phyloP scores from a whole-genome alignment of 1,284 basidiomycete species.

The Cryptococcus sp. region DNA sequence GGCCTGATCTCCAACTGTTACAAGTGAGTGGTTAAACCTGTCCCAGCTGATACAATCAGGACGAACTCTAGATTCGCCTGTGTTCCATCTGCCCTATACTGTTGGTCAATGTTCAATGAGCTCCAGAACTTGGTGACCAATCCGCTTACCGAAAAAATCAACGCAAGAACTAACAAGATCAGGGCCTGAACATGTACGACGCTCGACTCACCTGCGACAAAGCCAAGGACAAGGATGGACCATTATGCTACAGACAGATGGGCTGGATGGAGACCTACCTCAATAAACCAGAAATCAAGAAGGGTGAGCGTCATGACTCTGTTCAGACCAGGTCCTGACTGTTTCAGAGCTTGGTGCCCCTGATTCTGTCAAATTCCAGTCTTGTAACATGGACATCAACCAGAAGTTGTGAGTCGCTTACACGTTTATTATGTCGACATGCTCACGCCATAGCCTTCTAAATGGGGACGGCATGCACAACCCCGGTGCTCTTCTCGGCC shows the following conservation, averaged over 20 bases:
- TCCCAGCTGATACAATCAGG: slow-evolving; percentile 14
- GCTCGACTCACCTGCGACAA: slow-evolving; percentile 71
- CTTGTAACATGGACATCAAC: slow-evolving; percentile 56
- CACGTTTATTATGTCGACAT: slow-evolving; percentile 13
- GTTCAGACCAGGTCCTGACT: background rate
- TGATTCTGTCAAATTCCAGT: slow-evolving; percentile 57
- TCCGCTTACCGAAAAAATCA: too few species aligned
- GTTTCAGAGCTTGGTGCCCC: slow-evolving; percentile 63
- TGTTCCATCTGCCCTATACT: slow-evolving; percentile 52
- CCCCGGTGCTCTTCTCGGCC: slow-evolving; percentile 65
- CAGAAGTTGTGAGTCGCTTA: slow-evolving; percentile 35
- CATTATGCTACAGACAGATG: slow-evolving; percentile 71
- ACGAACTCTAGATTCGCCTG: slow-evolving; percentile 53
- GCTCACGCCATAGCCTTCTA: slow-evolving; percentile 45
- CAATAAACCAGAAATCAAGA: slow-evolving; percentile 66
- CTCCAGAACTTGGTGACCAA: slow-evolving; percentile 49
- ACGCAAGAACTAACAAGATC: too few species aligned
- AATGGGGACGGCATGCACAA: slow-evolving; percentile 77
- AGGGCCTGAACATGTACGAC: slow-evolving; percentile 63
- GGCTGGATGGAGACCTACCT: slow-evolving; percentile 73
- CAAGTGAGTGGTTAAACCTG: slow-evolving; percentile 21
- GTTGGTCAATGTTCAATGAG: slow-evolving; percentile 52
- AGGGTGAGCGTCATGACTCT: slow-evolving; percentile 21
- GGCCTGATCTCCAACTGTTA: slow-evolving; percentile 47
- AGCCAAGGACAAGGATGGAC: slow-evolving; percentile 53